Base-by-base conservation (phyloP, 2,329 filamentous ascomycete species). In the Pseudogymnoascus sp. region DNA sequence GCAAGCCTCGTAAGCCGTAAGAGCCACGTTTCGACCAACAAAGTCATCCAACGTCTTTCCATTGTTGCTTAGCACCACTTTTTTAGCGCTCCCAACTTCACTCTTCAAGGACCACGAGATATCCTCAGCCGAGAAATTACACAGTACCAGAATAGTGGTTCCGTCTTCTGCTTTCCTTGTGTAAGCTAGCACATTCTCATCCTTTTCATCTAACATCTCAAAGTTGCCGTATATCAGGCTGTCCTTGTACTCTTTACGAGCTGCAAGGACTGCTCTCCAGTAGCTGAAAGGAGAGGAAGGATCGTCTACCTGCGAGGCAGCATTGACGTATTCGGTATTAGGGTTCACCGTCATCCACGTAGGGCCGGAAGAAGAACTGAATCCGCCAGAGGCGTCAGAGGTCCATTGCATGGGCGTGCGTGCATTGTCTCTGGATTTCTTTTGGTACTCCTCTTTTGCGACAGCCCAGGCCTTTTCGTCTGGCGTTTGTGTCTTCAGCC, bases 291-390 rank as follows among this genome's bases (percentile, higher is more conserved):
- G 76, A 5, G 80, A 83, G 8, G 74, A 66, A 2, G 67, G 67
- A 62, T 82, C 74, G 5, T 66, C 66, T 3, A 74, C 67, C 67
- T 86, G 81, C 1, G 72, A 66, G 1, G 76, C 77, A 30, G 82
- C 84, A 66, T 90, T 90, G 72, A 84, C 73, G 18, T 74, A 70
- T 3, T 68, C 68, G 68, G 82, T 84, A 67, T 84, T 79, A 60
- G 84, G 80, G 68, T 88, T 83, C 35, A 84, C 79, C 9, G 79
- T 77, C 82, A 89, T 89, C 86, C 86, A 90, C 3, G 85, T 83
- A 60, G 75, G 76, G 3, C 68, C 70, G 2, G 73, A 73, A 0
- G 83, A 83, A 37, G 34, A 37, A 6, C 34, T 37, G 72, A 89
- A 90, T 19, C 86, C 86, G 0, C 76, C 84, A 15, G 34, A 37